Conservation (phyloP, 2,329 filamentous ascomycete genomes). For the Epichloe gansuensis region DNA sequence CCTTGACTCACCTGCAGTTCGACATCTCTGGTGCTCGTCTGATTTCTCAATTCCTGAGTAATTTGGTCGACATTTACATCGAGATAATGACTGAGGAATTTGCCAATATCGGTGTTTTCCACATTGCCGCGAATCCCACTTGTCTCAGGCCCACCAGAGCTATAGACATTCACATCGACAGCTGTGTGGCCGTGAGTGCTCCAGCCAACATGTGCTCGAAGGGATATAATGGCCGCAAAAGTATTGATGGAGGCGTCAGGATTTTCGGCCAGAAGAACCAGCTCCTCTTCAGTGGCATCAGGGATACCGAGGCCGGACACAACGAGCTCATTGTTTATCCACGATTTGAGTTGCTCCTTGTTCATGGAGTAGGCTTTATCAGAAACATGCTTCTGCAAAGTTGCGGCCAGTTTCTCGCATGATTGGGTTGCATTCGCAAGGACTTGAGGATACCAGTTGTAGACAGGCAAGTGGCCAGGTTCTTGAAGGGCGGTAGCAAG, state of each 20-base stretch:
- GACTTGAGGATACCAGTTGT: constrained; percentile 70
- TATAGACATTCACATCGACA: constrained; percentile 95
- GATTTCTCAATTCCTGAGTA: constrained; percentile 60
- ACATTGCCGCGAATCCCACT: constrained; percentile 67
- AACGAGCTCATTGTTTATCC: constrained; percentile 58
- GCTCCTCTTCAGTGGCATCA: constrained; percentile 60
- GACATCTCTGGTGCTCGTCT: constrained; percentile 20
- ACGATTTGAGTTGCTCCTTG: constrained; percentile 39
- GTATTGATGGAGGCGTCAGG: constrained; percentile 41
- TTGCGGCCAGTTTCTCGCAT: constrained; percentile 54
- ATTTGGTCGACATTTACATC: constrained; percentile 67
- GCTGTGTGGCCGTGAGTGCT: constrained; percentile 85
- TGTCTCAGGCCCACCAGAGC: constrained; percentile 54
- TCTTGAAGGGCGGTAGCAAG: constrained; percentile 65
- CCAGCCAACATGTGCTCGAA: constrained; percentile 85
- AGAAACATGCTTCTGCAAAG: constrained; percentile 49
- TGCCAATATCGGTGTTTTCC: constrained; percentile 87
- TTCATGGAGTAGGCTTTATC: constrained; percentile 18
- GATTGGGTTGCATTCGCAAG: constrained; percentile 69
- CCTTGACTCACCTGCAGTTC: background rate
- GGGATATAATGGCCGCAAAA: constrained; percentile 78
- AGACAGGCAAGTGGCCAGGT: constrained; percentile 40
- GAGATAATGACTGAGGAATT: constrained; percentile 69
- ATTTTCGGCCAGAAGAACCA: constrained; percentile 49
- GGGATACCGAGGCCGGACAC: constrained; percentile 61